Evolutionary conservation across 2,329 filamentous ascomycete species (phyloP).

Genomic region (Sporothrix inflata): DNA sequence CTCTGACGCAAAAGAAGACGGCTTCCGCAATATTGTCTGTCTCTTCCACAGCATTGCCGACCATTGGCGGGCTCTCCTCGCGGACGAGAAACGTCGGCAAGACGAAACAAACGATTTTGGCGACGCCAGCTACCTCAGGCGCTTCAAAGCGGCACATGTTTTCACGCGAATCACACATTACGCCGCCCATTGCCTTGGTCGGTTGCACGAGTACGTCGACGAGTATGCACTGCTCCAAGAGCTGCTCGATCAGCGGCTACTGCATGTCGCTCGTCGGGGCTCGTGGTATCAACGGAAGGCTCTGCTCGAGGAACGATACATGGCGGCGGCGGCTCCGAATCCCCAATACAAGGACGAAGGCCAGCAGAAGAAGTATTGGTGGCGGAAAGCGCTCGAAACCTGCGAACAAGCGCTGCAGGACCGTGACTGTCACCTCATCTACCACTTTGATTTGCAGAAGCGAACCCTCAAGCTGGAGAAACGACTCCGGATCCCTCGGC

Average conservation of each 20-base stretch:
- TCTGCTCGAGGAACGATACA: constrained; percentile 92
- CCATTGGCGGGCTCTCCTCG: constrained; percentile 75
- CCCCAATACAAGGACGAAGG: constrained; percentile 46
- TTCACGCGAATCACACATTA: constrained; percentile 95
- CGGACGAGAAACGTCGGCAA: constrained; percentile 78
- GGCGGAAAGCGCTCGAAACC: constrained; percentile 71
- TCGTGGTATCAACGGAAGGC: constrained; percentile 97
- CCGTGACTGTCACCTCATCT: constrained; percentile 84
- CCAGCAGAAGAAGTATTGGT: constrained; percentile 80
- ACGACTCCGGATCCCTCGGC: constrained; percentile 76
- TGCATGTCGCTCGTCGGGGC: constrained; percentile 82
- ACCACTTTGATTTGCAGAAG: constrained; percentile 93
- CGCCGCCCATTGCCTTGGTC: constrained; percentile 74
- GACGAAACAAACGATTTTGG: constrained; percentile 75
- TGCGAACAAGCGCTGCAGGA: constrained; percentile 89
- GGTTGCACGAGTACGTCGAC: constrained; percentile 76
- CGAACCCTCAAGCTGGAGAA: constrained; percentile 90
- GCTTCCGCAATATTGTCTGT: constrained; percentile 68
- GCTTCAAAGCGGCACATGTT: constrained; percentile 88
- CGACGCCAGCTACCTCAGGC: constrained; percentile 85
- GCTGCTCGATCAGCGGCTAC: constrained; percentile 78
- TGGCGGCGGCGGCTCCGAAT: constrained; percentile 63
- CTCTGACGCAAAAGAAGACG: constrained; percentile 70
- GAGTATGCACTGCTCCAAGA: constrained; percentile 77
- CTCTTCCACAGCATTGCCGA: constrained; percentile 76